These are phyloP conservation scores for Cyberlindnera petersonii DNA, from an alignment of 805 yeast species.

Conservation along the genomic window DNA sequence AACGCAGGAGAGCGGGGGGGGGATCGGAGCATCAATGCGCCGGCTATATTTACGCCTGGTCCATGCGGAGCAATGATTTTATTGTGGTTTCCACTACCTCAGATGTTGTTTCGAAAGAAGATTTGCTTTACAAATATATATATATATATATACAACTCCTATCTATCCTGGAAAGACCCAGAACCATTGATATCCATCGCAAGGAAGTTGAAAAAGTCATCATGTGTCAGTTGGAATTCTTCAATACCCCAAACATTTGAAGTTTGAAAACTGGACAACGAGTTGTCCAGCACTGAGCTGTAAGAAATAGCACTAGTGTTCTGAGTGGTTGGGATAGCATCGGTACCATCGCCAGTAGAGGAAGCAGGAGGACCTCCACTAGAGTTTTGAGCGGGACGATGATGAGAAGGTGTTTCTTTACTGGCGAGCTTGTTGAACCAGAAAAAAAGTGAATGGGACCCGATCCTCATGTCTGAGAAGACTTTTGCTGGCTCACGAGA, in stretches of 20 bases:
- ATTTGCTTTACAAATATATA: too few relatives aligned
- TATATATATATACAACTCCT: too few relatives aligned
- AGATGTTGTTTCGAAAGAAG: not conserved
- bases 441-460: constrained; percentile 30
- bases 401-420: constrained; percentile 6
- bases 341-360: not conserved
- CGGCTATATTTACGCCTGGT: not conserved
- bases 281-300: constrained; percentile 1
- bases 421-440: constrained; percentile 28
- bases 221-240: constrained; percentile 27
- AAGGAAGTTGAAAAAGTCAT: constrained; percentile 30
- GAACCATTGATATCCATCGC: constrained; percentile 26
- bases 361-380: too few relatives aligned
- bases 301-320: not conserved
- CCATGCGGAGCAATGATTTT: not conserved
- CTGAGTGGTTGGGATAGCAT: constrained; percentile 10
- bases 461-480: constrained; percentile 33
- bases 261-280: constrained; percentile 18
- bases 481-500: constrained; percentile 34
- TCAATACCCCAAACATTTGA: constrained; percentile 18
- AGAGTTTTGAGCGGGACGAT: not conserved
- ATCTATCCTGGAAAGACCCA: constrained; percentile 21
- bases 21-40: constrained; percentile 4
- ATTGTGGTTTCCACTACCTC: not conserved
- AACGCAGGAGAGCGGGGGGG: not conserved